phyloP scores from a whole-genome alignment of 2,329 filamentous ascomycete species.

The Periconia sp. region DNA sequence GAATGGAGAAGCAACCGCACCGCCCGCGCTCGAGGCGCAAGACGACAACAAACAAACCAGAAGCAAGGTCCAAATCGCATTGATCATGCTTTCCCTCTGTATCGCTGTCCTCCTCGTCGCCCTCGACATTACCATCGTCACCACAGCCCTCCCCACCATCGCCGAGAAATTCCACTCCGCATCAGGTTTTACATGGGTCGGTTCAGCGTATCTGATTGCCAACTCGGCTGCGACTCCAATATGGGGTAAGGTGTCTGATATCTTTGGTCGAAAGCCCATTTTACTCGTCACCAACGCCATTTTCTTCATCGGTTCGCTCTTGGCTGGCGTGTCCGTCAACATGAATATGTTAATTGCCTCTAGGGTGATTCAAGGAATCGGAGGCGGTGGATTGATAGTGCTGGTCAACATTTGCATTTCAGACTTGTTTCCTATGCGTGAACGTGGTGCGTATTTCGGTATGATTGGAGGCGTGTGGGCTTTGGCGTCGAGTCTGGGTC shows the following conservation, averaged over 20 bases:
- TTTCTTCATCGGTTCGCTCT: slow-evolving; percentile 64
- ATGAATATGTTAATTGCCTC: slow-evolving; percentile 65
- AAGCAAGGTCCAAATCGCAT: slow-evolving; percentile 46
- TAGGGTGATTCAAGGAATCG: slow-evolving; percentile 64
- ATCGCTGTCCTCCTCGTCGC: slow-evolving; percentile 63
- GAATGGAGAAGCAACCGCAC: slow-evolving; percentile 9
- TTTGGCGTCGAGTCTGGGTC: slow-evolving; percentile 65
- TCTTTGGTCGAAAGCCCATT: slow-evolving; percentile 66
- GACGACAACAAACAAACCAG: slow-evolving; percentile 32
- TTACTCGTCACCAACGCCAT: slow-evolving; percentile 61
- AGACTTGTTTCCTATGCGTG: slow-evolving; percentile 63
- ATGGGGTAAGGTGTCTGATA: slow-evolving; percentile 68
- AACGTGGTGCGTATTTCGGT: slow-evolving; percentile 63
- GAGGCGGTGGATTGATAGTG: slow-evolving; percentile 65
- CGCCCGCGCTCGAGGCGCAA: slow-evolving; percentile 16
- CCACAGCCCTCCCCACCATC: slow-evolving; percentile 64
- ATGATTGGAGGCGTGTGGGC: slow-evolving; percentile 70
- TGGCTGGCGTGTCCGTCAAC: slow-evolving; percentile 60
- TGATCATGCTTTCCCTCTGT: slow-evolving; percentile 54
- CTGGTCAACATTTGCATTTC: slow-evolving; percentile 65
- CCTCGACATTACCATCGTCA: slow-evolving; percentile 64
- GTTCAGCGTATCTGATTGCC: slow-evolving; percentile 54
- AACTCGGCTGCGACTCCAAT: slow-evolving; percentile 56
- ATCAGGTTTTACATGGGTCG: slow-evolving; percentile 57
- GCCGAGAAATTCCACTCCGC: slow-evolving; percentile 54